Percentiles rank a stretch among this genome's conserved stretches.
Evolutionary conservation across 2,329 filamentous ascomycete genomes (phyloP).

Genomic region (Clonostachys byssicola): DNA sequence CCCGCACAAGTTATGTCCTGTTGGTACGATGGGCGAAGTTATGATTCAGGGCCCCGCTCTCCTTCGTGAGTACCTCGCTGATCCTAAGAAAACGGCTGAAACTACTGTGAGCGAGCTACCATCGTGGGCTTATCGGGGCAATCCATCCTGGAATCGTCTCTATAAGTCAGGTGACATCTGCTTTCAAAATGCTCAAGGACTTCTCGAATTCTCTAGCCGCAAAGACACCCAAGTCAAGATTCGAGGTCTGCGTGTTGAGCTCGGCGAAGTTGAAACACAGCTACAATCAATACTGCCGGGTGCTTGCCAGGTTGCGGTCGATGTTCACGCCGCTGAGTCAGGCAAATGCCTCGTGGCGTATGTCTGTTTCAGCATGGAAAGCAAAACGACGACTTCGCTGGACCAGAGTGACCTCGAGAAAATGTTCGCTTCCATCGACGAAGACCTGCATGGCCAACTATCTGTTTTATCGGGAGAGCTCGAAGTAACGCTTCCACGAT

Average conservation of each 20-base stretch:
- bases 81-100: conserved; percentile 15
- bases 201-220: conserved; percentile 13
- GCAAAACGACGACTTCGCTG: background rate
- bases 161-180: conserved; percentile 8
- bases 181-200: conserved; percentile 1
- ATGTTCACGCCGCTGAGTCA: background rate
- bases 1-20: conserved; percentile 7
- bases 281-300: background rate
- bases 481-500: conserved; percentile 2
- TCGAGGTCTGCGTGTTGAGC: conserved; percentile 2
- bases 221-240: conserved; percentile 3
- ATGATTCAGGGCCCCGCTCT: conserved; percentile 23
- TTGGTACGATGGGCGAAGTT: conserved; percentile 18
- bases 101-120: background rate
- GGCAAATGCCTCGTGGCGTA: background rate
- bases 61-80: conserved; percentile 42
- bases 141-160: background rate
- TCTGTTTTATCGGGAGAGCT: background rate
- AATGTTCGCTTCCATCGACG: conserved; percentile 2
- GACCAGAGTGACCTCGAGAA: background rate
- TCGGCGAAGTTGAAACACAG: conserved; percentile 3
- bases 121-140: background rate
- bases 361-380: conserved; percentile 3
- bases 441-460: background rate
- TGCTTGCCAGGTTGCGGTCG: background rate